Evolutionary conservation across 495 filamentous ascomycete genomes (phyloP), one percentile per base, ranked within the genome.

Genomic region (Xylaria venustula): DNA sequence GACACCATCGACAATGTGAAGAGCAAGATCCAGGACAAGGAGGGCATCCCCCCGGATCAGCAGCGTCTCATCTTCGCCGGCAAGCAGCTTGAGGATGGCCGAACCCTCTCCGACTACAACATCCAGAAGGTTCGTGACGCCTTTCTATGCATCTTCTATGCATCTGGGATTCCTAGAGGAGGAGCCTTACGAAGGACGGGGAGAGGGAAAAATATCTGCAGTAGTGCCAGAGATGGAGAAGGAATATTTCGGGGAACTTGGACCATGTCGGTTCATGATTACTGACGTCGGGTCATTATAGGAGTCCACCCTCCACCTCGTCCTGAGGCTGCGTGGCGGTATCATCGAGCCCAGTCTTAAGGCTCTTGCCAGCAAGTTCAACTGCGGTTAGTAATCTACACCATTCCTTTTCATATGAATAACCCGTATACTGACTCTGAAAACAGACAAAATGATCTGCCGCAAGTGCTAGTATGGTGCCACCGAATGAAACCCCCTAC

Each of bases 1-100:
- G 93, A 98, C 83, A 97, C 94, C 65, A 98, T 98, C 89, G 94
- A 95, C 85, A 94, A 94, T 85, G 91, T 95, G 76, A 95, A 93
- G 84, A 83, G 84, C 77, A 95, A 95, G 86, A 95, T 96, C 78
- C 93, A 98, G 84, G 94, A 98, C 81, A 98, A 98, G 89, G 94
- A 98, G 81, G 94, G 94, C 70, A 98, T 98, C 72, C 94, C 94
- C 64, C 94, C 94, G 62, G 94, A 98, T 80, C 94, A 98, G 82
- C 94, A 98, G 85, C 93, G 94, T 68, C 82, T 98, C 81, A 98
- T 98, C 86, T 98, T 98, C 78, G 94, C 94, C 68, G 94, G 94
- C 78, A 98, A 98, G 87, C 94, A 98, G 83, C 88, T 98, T 64
- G 94, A 98, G 88, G 94, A 98, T 84, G 94, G 94, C 80, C 90